These are phyloP conservation scores for Serendipita sp. DNA, from an alignment of 768 basidiomycete genomes.

Conservation along the genomic window DNA sequence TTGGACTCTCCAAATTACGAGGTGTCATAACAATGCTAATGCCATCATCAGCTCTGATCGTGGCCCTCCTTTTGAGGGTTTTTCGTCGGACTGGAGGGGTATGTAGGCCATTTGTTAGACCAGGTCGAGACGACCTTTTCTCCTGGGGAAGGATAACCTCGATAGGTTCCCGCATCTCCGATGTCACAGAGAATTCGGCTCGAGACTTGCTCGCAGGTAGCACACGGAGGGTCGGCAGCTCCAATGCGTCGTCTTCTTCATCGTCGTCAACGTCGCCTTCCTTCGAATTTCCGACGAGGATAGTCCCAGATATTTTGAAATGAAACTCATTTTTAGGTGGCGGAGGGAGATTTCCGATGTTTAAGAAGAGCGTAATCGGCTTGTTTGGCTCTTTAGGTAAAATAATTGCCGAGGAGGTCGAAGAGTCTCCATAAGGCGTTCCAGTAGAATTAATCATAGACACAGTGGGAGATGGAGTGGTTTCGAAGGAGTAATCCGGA, in stretches of 20 bases:
- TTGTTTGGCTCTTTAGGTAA: conserved; percentile 30
- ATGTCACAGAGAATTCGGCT: conserved; percentile 46
- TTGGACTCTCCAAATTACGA: not conserved
- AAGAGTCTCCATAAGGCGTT: conserved; percentile 17
- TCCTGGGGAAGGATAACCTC: conserved; percentile 41
- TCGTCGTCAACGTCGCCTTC: conserved; percentile 18
- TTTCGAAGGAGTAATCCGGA: conserved; percentile 65
- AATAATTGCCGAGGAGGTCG: conserved; percentile 9
- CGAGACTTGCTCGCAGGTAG: conserved; percentile 45
- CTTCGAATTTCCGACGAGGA: conserved; percentile 30
- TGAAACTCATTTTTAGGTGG: conserved; percentile 48
- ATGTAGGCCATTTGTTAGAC: conserved; percentile 44
- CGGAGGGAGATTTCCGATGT: conserved; percentile 60
- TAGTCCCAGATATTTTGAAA: conserved; percentile 48
- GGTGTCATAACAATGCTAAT: not conserved
- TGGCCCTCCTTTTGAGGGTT: conserved; percentile 21
- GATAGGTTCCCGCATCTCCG: conserved; percentile 27
- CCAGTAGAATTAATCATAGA: conserved; percentile 26
- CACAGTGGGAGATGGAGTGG: conserved; percentile 27
- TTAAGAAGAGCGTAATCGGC: conserved; percentile 58
- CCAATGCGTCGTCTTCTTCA: conserved; percentile 33
- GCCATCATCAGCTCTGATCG: not conserved
- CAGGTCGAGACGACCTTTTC: conserved; percentile 33
- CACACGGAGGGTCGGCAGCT: conserved; percentile 52
- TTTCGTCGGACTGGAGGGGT: conserved; percentile 18